Base-by-base conservation (phyloP, 768 basidiomycete species). In the Pholiota conissans region DNA sequence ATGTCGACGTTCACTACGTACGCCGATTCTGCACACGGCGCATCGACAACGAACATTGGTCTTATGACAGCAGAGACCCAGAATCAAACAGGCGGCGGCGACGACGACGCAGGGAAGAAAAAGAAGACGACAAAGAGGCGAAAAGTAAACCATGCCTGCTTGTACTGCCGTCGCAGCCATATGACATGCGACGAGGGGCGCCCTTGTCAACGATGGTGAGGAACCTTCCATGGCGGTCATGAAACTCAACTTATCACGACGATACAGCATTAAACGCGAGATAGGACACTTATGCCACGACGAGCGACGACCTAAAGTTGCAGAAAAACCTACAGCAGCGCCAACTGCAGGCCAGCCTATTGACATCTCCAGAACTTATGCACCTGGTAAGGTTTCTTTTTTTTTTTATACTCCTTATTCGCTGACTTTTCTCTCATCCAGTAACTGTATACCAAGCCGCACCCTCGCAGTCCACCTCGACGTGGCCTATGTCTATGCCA, bases 221-320 rank as follows among this genome's bases (percentile, higher is more conserved):
- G 78, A 28, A 24, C 18, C 60, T 49, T 52, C 37, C 35, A 6
- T 22, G n/a, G n/a, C n/a, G n/a, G n/a, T n/a, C n/a, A n/a, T n/a
- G n/a, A n/a, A n/a, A n/a, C n/a, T n/a, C n/a, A n/a, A n/a, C n/a
- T n/a, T n/a, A n/a, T n/a, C n/a, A n/a, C n/a, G n/a, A 20, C n/a
- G 16, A 34, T 28, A 49, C 65, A 95, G 95, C 66, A 93, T 98
- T 66, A 98, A 98, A 72, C 86, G 96, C 35, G 95, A 98, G 72
- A 98, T 98, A 59, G 92, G 93, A 0, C 93, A 97, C 74, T 78
- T 96, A 13, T 97, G 95, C 67, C 90, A 93, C 64, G 95, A 96
- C 70, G 93, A 95, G 67, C 84, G 84, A 57, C 79, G 85, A 48
- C 78, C 80, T 1, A 85, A 84, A 66, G 70, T 67, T 16, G 61